phyloP scores from a whole-genome alignment of 75 land plant genomes.

The Pinus albicaulis region DNA sequence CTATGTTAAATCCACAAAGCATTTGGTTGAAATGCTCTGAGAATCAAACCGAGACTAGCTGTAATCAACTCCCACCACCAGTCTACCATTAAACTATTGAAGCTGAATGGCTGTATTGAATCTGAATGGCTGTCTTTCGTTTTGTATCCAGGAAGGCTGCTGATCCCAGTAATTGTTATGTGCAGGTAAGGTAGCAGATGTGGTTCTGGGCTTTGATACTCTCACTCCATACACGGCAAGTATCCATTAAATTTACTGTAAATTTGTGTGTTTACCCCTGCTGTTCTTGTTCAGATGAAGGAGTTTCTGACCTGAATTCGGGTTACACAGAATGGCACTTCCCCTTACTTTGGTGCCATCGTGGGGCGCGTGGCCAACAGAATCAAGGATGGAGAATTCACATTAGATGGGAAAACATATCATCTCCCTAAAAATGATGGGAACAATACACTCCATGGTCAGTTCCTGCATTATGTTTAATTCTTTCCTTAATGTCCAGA shows the following conservation, averaged over 20 bases:
- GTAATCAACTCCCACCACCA: too few relatives aligned
- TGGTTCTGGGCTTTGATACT: conserved; percentile 89
- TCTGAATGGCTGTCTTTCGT: too few relatives aligned
- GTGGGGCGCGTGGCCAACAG: conserved; percentile 87
- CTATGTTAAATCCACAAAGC: too few relatives aligned
- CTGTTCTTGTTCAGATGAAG: too few relatives aligned
- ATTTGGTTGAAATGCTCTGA: too few relatives aligned
- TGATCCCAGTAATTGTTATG: not conserved
- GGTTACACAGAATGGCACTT: conserved; percentile 5
- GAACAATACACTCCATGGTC: conserved; percentile 75
- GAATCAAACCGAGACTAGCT: too few relatives aligned
- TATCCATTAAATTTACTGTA: not conserved
- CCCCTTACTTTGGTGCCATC: conserved; percentile 61
- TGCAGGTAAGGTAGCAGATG: conserved; percentile 67
- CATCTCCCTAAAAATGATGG: conserved; percentile 56
- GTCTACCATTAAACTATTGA: too few relatives aligned
- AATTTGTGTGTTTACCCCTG: too few relatives aligned
- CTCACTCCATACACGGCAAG: conserved; percentile 61
- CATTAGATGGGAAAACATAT: conserved; percentile 47
- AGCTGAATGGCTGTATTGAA: too few relatives aligned
- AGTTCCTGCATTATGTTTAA: not conserved
- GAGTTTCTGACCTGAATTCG: not conserved
- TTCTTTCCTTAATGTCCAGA: not conserved
- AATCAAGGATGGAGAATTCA: conserved; percentile 58
- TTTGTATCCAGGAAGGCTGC: too few relatives aligned